Evolutionary conservation across 768 basidiomycete species (phyloP).

Genomic region (Kwoniella europaea): DNA sequence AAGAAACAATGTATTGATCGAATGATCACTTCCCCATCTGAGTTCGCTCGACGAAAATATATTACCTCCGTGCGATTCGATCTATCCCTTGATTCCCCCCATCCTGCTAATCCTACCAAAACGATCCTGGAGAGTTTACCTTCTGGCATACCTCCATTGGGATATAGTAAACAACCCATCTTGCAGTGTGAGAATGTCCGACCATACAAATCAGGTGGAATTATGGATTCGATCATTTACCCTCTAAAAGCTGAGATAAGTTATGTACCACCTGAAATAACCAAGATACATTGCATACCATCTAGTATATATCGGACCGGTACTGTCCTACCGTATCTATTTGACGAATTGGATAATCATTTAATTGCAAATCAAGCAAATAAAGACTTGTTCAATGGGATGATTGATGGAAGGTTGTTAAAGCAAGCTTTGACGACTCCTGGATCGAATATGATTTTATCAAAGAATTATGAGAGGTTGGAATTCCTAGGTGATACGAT

Average conservation of each 20-base stretch:
- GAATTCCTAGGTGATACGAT: constrained; percentile 48
- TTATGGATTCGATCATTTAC: constrained; percentile 7
- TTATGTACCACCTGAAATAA: constrained; percentile 27
- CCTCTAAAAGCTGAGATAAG: not conserved
- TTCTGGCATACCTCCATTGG: not conserved
- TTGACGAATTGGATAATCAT: constrained; percentile 29
- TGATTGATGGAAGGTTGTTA: constrained; percentile 9
- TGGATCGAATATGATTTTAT: not conserved
- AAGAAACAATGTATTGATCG: constrained; percentile 18
- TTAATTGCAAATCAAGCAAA: constrained; percentile 4
- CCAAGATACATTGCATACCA: constrained; percentile 32
- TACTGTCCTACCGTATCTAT: constrained; percentile 35
- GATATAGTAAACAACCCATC: constrained; percentile 24
- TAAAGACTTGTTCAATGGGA: constrained; percentile 13
- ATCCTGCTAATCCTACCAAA: constrained; percentile 15
- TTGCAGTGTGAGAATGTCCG: constrained; percentile 23
- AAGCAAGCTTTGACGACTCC: constrained; percentile 33
- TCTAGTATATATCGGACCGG: constrained; percentile 35
- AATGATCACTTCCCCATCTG: constrained; percentile 19
- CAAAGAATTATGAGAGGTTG: constrained; percentile 40
- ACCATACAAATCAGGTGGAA: constrained; percentile 29
- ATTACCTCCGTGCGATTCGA: constrained; percentile 25
- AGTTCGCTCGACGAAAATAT: constrained; percentile 38
- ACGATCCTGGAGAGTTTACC: constrained; percentile 21
- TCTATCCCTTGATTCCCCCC: constrained; percentile 31